Conservation (phyloP, 2,329 filamentous ascomycete species). For the Sphaerulina vaccinii region DNA sequence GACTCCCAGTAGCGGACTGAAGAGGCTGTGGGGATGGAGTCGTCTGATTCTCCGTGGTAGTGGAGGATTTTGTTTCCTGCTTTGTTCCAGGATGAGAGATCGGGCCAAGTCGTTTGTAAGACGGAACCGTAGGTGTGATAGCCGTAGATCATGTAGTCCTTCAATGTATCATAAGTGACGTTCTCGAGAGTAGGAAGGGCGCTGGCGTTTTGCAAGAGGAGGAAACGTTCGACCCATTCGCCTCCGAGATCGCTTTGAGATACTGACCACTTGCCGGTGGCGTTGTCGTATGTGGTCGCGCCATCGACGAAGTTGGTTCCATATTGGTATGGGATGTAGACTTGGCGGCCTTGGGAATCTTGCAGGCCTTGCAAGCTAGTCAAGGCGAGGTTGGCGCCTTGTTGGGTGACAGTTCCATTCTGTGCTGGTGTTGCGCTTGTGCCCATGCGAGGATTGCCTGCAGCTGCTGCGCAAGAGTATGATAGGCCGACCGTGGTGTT, state of each 20-base stretch:
- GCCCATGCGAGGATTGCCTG: conserved; percentile 31
- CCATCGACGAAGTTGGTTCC: conserved; percentile 38
- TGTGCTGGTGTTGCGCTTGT: conserved; percentile 32
- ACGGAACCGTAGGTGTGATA: conserved; percentile 51
- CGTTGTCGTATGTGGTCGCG: conserved; percentile 38
- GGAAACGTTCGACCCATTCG: conserved; percentile 46
- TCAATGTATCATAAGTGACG: conserved; percentile 57
- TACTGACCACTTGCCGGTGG: conserved; percentile 37
- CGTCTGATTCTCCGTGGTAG: conserved; percentile 59
- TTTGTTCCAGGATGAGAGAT: conserved; percentile 52
- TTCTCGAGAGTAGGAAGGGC: conserved; percentile 41
- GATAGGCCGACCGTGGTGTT: conserved; percentile 48
- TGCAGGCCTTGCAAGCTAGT: conserved; percentile 43
- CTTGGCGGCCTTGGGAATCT: conserved; percentile 41
- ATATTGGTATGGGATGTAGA: conserved; percentile 42
- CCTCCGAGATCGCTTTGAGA: conserved; percentile 38
- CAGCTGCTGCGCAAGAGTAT: conserved; percentile 45
- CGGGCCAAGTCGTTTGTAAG: conserved; percentile 55
- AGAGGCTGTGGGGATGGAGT: conserved; percentile 53
- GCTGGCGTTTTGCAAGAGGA: conserved; percentile 40
- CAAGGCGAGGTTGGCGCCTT: conserved; percentile 38
- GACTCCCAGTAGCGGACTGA: conserved; percentile 58
- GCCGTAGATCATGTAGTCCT: conserved; percentile 54
- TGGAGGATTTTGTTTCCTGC: conserved; percentile 58
- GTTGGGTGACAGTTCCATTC: conserved; percentile 36